Percentiles rank a stretch among this genome's conserved stretches.
Conservation (phyloP, 148 eudicot species). For the Bassia scoparia region DNA sequence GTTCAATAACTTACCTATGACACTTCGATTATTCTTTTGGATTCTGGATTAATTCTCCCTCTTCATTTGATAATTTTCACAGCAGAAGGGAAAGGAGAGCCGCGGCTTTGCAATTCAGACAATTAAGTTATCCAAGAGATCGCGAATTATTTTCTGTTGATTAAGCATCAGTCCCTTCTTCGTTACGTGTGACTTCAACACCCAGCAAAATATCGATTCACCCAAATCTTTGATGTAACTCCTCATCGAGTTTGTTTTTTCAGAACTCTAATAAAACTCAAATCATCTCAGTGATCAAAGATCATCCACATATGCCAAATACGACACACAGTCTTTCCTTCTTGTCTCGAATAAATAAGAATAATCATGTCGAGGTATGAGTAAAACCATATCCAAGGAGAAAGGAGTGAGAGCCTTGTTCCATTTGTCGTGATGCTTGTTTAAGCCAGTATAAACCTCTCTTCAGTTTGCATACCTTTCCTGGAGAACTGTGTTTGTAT, state of each 20-base stretch:
- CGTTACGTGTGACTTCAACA: not conserved
- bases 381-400: not conserved
- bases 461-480: not conserved
- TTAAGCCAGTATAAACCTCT: not conserved
- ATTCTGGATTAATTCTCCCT: not conserved
- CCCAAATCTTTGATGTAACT: not conserved
- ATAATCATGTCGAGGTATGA: slow-evolving; percentile 6
- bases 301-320: not conserved
- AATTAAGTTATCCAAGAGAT: not conserved
- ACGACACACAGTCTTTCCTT: not conserved
- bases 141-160: not conserved
- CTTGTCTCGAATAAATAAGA: not conserved
- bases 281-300: not conserved
- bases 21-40: not conserved
- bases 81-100: not conserved
- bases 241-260: not conserved
- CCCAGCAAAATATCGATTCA: not conserved
- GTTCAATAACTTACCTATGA: not conserved
- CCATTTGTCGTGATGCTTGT: slow-evolving; percentile 12
- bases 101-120: not conserved
- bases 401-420: not conserved
- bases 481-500: no score
- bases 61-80: not conserved
- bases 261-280: not conserved
- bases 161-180: not conserved